Evolutionary conservation across 495 filamentous ascomycete species (phyloP).

Genomic region (Filosporella fistucella): DNA sequence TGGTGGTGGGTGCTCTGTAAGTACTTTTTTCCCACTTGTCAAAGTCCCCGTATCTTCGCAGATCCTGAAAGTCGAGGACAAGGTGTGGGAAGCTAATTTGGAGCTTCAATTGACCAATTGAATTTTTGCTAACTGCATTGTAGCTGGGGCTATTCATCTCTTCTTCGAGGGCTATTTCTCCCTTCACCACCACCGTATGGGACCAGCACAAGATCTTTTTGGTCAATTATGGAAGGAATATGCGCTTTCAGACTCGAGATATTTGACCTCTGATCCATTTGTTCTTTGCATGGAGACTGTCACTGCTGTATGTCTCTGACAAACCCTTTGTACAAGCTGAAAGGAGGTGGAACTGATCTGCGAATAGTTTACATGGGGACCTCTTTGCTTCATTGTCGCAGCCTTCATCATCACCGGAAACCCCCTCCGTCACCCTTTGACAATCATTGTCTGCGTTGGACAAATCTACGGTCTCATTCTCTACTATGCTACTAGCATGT

Average conservation of each 20-base stretch:
- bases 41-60: constrained; percentile 13
- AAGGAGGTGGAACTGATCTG: constrained; percentile 45
- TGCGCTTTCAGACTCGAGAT: constrained; percentile 52
- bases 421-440: constrained; percentile 49
- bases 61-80: background rate
- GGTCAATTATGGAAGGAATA: constrained; percentile 63
- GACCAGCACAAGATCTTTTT: constrained; percentile 38
- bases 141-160: constrained; percentile 49
- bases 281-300: constrained; percentile 52
- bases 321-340: background rate
- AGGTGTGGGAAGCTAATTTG: background rate
- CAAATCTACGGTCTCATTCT: constrained; percentile 56
- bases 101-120: background rate
- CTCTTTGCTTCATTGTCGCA: constrained; percentile 47
- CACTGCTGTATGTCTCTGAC: constrained; percentile 35
- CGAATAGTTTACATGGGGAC: constrained; percentile 47
- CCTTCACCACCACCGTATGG: constrained; percentile 38
- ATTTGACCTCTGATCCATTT: constrained; percentile 47
- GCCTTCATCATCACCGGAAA: constrained; percentile 39
- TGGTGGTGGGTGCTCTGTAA: constrained; percentile 69
- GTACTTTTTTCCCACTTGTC: constrained; percentile 56
- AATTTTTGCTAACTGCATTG: background rate
- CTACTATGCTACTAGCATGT: constrained; percentile 53
- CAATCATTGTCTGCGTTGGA: constrained; percentile 48
- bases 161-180: constrained; percentile 57